Evolutionary conservation across 164 flowering plant species (phyloP).

Genomic region (Nelumbo lutea): DNA sequence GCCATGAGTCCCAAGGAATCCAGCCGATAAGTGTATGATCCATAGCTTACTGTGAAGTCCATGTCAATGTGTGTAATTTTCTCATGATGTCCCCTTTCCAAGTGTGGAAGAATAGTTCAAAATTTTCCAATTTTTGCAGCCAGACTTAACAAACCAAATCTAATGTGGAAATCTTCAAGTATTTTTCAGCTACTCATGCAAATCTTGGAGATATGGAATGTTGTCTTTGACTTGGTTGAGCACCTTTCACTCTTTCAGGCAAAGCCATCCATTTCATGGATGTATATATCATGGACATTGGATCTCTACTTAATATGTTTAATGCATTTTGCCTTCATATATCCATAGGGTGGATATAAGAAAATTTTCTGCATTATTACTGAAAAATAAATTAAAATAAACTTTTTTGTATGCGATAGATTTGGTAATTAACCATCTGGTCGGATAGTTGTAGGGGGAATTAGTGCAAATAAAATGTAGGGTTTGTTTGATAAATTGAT

Average conservation of each 20-base stretch:
- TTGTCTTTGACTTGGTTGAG: neutral
- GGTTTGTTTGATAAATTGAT: too few relatives aligned
- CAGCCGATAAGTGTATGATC: neutral
- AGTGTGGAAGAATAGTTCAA: neutral
- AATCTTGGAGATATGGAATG: neutral
- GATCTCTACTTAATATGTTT: too few relatives aligned
- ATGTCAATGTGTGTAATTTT: conserved; percentile 6
- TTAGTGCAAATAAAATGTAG: too few relatives aligned
- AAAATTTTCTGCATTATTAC: too few relatives aligned
- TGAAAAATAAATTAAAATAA: too few relatives aligned
- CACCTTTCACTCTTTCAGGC: too few relatives aligned
- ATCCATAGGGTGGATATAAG: too few relatives aligned
- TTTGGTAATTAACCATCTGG: too few relatives aligned
- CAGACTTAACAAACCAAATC: neutral
- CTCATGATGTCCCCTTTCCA: neutral
- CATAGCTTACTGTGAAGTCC: conserved; percentile 9
- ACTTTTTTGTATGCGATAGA: too few relatives aligned
- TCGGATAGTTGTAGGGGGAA: too few relatives aligned
- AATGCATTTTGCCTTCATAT: too few relatives aligned
- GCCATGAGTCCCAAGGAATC: neutral
- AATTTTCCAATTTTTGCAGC: neutral
- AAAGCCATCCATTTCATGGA: neutral
- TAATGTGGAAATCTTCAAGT: neutral
- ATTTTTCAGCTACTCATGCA: neutral
- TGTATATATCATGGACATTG: too few relatives aligned